Evolutionary conservation across 305 asterid species (phyloP).

Genomic region (Withania somnifera): DNA sequence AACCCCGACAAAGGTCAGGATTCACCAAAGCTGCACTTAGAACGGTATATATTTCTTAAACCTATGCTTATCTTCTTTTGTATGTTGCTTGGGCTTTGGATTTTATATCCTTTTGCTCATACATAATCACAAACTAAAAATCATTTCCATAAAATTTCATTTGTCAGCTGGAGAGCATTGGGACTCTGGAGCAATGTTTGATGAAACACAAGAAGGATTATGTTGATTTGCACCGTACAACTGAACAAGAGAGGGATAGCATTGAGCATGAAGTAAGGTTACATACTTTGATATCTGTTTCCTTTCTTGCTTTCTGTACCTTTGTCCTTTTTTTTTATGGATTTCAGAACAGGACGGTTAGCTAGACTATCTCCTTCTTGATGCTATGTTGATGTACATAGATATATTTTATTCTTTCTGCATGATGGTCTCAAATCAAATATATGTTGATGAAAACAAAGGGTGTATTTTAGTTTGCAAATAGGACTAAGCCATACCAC

Average conservation of each 20-base stretch:
- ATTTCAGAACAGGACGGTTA: neutral
- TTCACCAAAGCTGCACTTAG: conserved; percentile 72
- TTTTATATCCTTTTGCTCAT: neutral
- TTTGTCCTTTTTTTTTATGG: neutral
- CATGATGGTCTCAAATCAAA: neutral
- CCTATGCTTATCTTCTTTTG: neutral
- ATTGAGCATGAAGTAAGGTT: conserved; percentile 84
- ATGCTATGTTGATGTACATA: neutral
- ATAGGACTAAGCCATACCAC: neutral
- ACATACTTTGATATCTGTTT: neutral
- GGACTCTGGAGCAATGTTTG: conserved; percentile 68
- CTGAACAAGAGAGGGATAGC: conserved; percentile 86
- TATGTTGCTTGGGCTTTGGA: neutral
- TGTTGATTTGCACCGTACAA: conserved; percentile 73
- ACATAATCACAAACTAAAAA: neutral
- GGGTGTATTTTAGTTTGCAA: neutral
- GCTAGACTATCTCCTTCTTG: neutral
- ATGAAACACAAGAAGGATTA: conserved; percentile 88
- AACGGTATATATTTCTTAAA: conserved; percentile 26
- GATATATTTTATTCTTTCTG: neutral
- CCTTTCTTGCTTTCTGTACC: neutral
- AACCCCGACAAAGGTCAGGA: conserved; percentile 47
- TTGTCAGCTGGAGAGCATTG: conserved; percentile 68
- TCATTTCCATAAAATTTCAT: neutral
- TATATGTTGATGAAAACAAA: neutral